Percentiles rank a stretch among this genome's conserved stretches.
phyloP scores from a whole-genome alignment of 345 rosid genomes.

The Balakata baccata region DNA sequence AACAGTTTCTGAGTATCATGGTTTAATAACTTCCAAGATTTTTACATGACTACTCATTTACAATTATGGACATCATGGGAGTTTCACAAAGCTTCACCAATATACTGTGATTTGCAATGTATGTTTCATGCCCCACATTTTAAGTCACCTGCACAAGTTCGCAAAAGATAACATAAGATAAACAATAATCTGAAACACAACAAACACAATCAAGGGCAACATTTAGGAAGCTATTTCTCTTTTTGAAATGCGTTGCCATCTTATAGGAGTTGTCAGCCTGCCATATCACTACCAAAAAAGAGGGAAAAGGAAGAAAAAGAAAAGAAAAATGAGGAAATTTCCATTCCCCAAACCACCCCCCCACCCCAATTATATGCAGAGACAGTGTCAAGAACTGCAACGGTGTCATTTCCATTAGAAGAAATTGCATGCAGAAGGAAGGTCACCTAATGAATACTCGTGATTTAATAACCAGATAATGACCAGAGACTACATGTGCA shows the following conservation, averaged over 20 bases:
- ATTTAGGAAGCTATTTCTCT: too few species aligned
- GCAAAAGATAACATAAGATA: conserved; percentile 4
- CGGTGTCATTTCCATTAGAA: neutral
- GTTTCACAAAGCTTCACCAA: conserved; percentile 21
- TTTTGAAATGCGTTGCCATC: neutral
- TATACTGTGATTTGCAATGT: neutral
- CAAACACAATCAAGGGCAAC: neutral
- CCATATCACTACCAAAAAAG: too few species aligned
- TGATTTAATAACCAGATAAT: neutral
- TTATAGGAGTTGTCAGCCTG: neutral
- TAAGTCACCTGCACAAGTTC: conserved; percentile 34
- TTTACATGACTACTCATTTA: conserved; percentile 40
- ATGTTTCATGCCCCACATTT: conserved; percentile 9
- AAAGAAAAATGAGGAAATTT: too few species aligned
- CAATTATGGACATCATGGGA: conserved; percentile 26
- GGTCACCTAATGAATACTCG: neutral
- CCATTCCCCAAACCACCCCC: too few species aligned
- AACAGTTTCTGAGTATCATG: conserved; percentile 1
- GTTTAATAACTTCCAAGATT: conserved; percentile 23
- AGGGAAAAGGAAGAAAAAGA: too few species aligned
- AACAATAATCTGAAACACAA: neutral
- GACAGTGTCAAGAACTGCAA: neutral
- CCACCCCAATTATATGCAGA: too few species aligned
- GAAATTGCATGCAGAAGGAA: neutral
- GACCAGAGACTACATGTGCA: neutral